Evolutionary conservation across 2,329 filamentous ascomycete species (phyloP).

Genomic region (Aureobasidium sp.): DNA sequence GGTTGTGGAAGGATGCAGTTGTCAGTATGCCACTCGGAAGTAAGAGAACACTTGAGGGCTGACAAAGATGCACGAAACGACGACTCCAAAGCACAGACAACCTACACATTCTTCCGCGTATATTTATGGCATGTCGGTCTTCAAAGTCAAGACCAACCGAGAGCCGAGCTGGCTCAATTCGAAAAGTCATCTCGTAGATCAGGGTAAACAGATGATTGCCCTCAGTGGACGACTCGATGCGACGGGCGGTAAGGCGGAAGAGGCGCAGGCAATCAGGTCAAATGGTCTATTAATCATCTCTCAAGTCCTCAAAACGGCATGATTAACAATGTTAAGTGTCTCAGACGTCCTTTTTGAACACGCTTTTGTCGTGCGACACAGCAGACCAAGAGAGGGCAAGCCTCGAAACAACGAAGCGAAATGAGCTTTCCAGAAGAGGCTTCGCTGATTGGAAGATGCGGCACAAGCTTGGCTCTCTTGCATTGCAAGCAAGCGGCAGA

Average conservation of each 20-base stretch:
- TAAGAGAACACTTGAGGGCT: background rate
- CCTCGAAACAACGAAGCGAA: conserved; percentile 5
- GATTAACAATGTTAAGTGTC: background rate
- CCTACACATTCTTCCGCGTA: background rate
- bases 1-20: background rate
- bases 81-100: background rate
- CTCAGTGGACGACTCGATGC: no score
- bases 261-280: background rate
- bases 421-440: conserved; percentile 1
- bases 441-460: background rate
- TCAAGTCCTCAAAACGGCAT: background rate
- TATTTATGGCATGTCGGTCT: background rate
- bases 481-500: background rate
- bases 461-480: background rate
- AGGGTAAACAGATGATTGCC: background rate
- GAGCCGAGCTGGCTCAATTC: background rate
- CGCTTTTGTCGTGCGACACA: conserved; percentile 1
- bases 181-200: background rate
- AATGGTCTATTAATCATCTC: background rate
- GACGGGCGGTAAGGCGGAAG: background rate
- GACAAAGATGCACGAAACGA: background rate
- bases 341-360: background rate
- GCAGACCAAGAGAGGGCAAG: background rate
- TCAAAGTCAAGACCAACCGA: background rate
- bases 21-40: background rate